Percentiles rank a stretch among this genome's conserved stretches.
Conservation (phyloP, 257 asterid species). For the Solanum lycopersicoides region DNA sequence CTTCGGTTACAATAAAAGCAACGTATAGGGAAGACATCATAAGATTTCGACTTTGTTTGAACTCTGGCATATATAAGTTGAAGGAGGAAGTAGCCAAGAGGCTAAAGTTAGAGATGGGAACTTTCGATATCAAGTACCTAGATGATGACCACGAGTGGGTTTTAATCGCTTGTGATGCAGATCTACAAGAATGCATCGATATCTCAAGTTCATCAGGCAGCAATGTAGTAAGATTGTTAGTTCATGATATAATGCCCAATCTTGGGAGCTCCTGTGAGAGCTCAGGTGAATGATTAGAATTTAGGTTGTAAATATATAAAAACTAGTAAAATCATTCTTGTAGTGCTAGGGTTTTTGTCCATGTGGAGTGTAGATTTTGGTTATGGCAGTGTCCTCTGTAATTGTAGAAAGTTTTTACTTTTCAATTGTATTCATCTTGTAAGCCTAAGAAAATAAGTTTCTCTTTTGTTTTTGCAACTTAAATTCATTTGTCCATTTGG, state of each 20-base stretch:
- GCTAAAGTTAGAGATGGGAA: constrained; percentile 66
- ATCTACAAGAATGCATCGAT: constrained; percentile 61
- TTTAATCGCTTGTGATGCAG: constrained; percentile 58
- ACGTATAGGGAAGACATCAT: constrained; percentile 65
- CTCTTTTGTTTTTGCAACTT: not conserved
- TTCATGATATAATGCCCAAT: constrained; percentile 56
- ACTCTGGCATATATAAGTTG: constrained; percentile 40
- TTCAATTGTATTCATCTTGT: not conserved
- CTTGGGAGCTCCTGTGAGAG: constrained; percentile 85
- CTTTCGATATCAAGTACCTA: constrained; percentile 66
- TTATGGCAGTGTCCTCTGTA: not conserved
- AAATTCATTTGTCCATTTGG: not conserved
- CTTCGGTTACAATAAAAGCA: constrained; percentile 66
- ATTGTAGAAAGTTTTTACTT: constrained; percentile 7
- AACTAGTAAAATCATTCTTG: constrained; percentile 26
- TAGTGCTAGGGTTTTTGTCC: constrained; percentile 23
- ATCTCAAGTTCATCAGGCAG: constrained; percentile 41
- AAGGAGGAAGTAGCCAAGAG: constrained; percentile 80
- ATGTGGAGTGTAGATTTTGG: constrained; percentile 29
- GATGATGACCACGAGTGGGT: constrained; percentile 96
- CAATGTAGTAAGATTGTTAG: constrained; percentile 48
- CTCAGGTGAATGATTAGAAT: constrained; percentile 46
- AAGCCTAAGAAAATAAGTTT: not conserved
- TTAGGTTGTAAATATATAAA: constrained; percentile 26
- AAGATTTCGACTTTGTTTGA: constrained; percentile 50